Evolutionary conservation across 1,284 basidiomycete species (phyloP).

Genomic region (Moniliophthora roreri): DNA sequence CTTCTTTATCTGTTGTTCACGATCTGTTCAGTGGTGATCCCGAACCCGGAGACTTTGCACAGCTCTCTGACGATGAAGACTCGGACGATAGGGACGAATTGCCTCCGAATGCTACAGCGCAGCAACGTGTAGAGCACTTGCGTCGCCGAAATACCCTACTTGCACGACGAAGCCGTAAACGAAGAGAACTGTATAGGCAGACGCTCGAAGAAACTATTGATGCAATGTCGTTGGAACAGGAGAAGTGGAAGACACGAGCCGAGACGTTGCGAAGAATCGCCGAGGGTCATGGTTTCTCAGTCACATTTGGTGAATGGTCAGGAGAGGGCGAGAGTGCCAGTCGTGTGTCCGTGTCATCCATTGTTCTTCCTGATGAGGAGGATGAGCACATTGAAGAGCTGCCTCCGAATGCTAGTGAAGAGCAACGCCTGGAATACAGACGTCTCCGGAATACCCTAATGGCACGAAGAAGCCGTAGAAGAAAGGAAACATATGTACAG

Average conservation of each 20-base stretch:
- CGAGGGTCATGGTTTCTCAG: conserved; percentile 36
- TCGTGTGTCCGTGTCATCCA: too few species aligned
- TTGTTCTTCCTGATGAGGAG: too few species aligned
- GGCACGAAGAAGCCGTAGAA: too few species aligned
- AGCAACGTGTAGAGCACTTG: conserved; percentile 75
- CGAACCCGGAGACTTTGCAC: too few species aligned
- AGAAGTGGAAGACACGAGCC: conserved; percentile 51
- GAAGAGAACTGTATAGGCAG: conserved; percentile 69
- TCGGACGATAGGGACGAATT: conserved; percentile 40
- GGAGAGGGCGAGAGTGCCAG: too few species aligned
- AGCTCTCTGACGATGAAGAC: conserved; percentile 30
- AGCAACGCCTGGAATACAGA: too few species aligned
- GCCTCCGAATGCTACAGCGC: conserved; percentile 45
- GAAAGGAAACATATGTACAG: too few species aligned
- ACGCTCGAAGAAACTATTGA: conserved; percentile 52
- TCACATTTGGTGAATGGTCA: neutral
- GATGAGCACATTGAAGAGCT: too few species aligned
- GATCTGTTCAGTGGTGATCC: too few species aligned
- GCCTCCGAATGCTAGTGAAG: too few species aligned
- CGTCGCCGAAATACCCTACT: conserved; percentile 82
- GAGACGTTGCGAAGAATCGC: conserved; percentile 44
- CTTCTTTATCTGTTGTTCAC: too few species aligned
- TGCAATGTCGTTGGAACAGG: conserved; percentile 44
- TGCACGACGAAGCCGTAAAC: conserved; percentile 73
- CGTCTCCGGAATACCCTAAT: too few species aligned